Evolutionary conservation across 169 alveolate species (phyloP).

Genomic region (Plasmodium coatneyi): DNA sequence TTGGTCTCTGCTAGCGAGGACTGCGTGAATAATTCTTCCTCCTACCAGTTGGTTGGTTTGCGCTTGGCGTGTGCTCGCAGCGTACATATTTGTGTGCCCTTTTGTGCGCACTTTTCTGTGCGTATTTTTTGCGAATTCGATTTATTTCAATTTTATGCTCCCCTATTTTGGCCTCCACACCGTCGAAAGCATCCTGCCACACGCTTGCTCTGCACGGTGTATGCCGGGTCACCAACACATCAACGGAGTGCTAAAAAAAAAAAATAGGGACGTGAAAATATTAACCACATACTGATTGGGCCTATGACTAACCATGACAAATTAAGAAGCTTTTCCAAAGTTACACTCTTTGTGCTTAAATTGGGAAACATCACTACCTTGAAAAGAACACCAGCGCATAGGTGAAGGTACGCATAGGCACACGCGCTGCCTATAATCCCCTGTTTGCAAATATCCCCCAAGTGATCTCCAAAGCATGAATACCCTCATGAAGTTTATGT

Average conservation of each 20-base stretch:
- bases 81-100: neutral
- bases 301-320: neutral
- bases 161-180: neutral
- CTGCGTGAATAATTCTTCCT: neutral
- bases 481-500: slow-evolving; percentile 25
- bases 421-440: neutral
- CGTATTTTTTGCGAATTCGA: neutral
- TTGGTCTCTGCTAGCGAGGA: neutral
- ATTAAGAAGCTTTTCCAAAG: neutral
- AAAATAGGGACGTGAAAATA: neutral
- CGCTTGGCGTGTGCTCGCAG: neutral
- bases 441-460: neutral
- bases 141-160: neutral
- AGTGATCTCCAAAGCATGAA: slow-evolving; percentile 45
- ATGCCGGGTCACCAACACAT: neutral
- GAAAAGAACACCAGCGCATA: neutral
- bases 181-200: neutral
- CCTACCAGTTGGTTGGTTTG: neutral
- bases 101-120: neutral
- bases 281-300: neutral
- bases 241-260: neutral
- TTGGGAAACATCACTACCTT: neutral
- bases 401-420: neutral
- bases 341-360: neutral
- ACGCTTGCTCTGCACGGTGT: neutral